Conservation (phyloP, 2,329 filamentous ascomycete species). For the Aureobasidium lini region DNA sequence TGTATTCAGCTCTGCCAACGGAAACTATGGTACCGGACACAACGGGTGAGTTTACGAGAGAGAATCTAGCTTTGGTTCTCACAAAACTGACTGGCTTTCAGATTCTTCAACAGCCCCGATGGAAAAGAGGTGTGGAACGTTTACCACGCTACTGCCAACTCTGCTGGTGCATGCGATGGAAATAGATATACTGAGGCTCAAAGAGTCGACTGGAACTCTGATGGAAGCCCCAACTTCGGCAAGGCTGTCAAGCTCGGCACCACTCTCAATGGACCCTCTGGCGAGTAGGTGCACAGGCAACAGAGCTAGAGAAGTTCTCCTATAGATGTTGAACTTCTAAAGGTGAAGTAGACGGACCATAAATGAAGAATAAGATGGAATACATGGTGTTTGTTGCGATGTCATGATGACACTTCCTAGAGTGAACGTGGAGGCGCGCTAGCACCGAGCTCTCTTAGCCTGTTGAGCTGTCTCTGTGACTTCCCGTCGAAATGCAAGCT, state of each 20-base stretch:
- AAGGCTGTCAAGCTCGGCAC: slow-evolving; percentile 26
- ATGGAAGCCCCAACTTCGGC: slow-evolving; percentile 49
- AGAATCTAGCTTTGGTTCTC: background rate
- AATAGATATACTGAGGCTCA: slow-evolving; percentile 49
- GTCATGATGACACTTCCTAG: too few relatives aligned
- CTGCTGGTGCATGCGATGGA: slow-evolving; percentile 45
- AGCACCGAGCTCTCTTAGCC: too few relatives aligned
- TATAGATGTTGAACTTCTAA: too few relatives aligned
- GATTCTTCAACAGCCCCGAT: slow-evolving; percentile 52
- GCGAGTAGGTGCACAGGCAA: slow-evolving; percentile 20
- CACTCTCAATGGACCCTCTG: slow-evolving; percentile 28
- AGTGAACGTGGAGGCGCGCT: too few relatives aligned
- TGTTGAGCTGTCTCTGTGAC: too few relatives aligned
- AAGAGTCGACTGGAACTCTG: slow-evolving; percentile 42
- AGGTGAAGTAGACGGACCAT: too few relatives aligned
- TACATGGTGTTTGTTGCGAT: too few relatives aligned
- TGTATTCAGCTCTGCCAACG: slow-evolving; percentile 46
- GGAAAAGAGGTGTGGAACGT: slow-evolving; percentile 48
- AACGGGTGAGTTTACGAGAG: slow-evolving; percentile 32
- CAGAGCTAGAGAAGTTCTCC: background rate
- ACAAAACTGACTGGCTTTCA: slow-evolving; percentile 18
- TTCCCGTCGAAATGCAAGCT: too few relatives aligned
- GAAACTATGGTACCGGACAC: slow-evolving; percentile 51
- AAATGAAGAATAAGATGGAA: too few relatives aligned
- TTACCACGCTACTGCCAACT: slow-evolving; percentile 48